Evolutionary conservation across 176 grass and related monocot genomes (phyloP), one percentile per base, ranked within the genome.

Genomic region (Hyparrhenia diplandra): DNA sequence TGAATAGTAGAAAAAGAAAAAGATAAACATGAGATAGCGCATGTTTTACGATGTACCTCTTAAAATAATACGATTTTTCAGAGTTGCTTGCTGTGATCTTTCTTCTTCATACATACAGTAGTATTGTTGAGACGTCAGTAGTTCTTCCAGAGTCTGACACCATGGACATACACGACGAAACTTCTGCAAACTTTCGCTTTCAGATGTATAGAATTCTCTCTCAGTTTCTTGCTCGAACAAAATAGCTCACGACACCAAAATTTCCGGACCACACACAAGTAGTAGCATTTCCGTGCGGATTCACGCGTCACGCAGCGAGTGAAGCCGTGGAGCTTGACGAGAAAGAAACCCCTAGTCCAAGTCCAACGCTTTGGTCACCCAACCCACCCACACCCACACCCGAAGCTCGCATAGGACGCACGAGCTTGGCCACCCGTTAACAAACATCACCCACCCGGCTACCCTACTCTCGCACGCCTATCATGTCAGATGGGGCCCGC

Each of bases 401-500:
- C 52, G 52, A 54, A 54, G 51, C 52, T n/a, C 52, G 21, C 13
- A 14, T 5, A 37, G 6, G 35, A 5, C 10, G 5, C 54, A 11
- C 18, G 54, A 20, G 54, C 54, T 24, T 11, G 21, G 54, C n/a
- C 54, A 59, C n/a, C 55, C 55, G n/a, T n/a, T n/a, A 57, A 57
- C 54, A 58, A 40, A 40, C 37, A 40, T 58, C 42, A 82, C 73
- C 67, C 21, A 16, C 54, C 35, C 37, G 13, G 51, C 7, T n/a
- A n/a, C 51, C 51, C 30, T 1, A 36, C 39, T 28, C 4, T 67
- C 46, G 17, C 13, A 51, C 8, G 29, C 3, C 69, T 8, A n/a
- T n/a, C 12, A 35, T 77, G 82, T 11, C 78, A 89, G 55, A 16
- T 89, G 87, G 78, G 10, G 6, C 77, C 71, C 28, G 5, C 4